These are phyloP conservation scores for Tricholoma bakamatsutake DNA, from an alignment of 768 basidiomycete species.

Conservation along the genomic window DNA sequence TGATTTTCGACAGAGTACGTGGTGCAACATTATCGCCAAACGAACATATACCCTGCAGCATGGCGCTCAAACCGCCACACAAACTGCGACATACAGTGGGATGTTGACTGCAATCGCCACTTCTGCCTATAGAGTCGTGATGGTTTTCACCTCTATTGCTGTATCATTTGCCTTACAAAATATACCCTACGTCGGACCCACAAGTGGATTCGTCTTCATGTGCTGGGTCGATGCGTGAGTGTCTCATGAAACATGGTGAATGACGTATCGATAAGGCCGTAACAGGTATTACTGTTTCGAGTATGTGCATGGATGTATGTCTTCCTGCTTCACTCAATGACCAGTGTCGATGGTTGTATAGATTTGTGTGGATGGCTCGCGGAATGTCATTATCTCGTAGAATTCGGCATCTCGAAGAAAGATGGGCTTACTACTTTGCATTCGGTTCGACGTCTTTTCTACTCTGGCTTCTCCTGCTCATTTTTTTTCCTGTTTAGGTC, in stretches of 20 bases:
- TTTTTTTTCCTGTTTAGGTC: conserved; percentile 32
- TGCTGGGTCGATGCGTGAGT: conserved; percentile 89
- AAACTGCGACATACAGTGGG: conserved; percentile 58
- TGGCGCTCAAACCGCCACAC: conserved; percentile 49
- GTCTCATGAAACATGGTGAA: not conserved
- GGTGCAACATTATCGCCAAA: conserved; percentile 73
- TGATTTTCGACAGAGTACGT: conserved; percentile 48
- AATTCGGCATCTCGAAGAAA: conserved; percentile 74
- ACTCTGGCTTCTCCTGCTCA: not conserved
- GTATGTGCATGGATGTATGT: conserved; percentile 32
- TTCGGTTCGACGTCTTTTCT: conserved; percentile 47
- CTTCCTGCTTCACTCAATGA: not conserved
- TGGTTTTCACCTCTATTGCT: conserved; percentile 72
- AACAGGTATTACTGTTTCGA: conserved; percentile 87
- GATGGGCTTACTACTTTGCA: conserved; percentile 85
- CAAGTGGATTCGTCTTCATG: conserved; percentile 62
- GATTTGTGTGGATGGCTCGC: conserved; percentile 75
- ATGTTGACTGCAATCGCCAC: conserved; percentile 71
- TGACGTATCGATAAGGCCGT: not conserved
- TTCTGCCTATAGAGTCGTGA: conserved; percentile 75
- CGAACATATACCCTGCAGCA: conserved; percentile 68
- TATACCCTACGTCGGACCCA: conserved; percentile 60
- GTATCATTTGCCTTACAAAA: conserved; percentile 59
- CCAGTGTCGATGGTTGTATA: conserved; percentile 22
- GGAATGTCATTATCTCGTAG: conserved; percentile 64